A percentile compares a stretch with the other conserved stretches of the same genome.
Conservation (phyloP, 1,284 basidiomycete genomes). For the Cutaneotrichosporon cavernicola region DNA sequence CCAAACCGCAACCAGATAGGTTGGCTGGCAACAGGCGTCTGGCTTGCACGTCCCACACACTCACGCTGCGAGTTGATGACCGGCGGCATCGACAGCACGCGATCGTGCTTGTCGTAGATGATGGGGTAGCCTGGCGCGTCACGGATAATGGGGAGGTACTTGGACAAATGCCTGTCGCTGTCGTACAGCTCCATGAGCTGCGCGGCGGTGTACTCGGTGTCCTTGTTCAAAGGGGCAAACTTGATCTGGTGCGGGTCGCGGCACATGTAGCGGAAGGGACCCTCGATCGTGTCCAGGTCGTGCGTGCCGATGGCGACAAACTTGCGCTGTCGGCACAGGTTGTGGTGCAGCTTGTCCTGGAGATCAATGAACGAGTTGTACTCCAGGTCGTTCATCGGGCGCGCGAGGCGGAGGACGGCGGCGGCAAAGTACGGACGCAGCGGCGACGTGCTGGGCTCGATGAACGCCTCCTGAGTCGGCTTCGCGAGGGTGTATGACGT, state of each 20-base stretch:
- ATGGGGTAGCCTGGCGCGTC: slow-evolving; percentile 96
- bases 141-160: slow-evolving; percentile 88
- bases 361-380: slow-evolving; percentile 98
- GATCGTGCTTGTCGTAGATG: slow-evolving; percentile 86
- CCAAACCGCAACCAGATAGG: background rate
- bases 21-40: background rate
- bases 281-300: slow-evolving; percentile 83
- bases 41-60: slow-evolving; percentile 11
- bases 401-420: slow-evolving; percentile 84
- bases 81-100: slow-evolving; percentile 93
- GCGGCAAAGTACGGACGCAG: slow-evolving; percentile 90
- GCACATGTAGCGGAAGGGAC: slow-evolving; percentile 93
- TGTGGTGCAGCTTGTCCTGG: slow-evolving; percentile 97
- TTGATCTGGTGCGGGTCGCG: slow-evolving; percentile 83
- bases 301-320: slow-evolving; percentile 98
- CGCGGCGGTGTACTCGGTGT: slow-evolving; percentile 70
- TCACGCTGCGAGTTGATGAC: slow-evolving; percentile 90
- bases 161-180: slow-evolving; percentile 86
- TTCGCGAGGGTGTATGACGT: slow-evolving; percentile 71
- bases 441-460: slow-evolving; percentile 70
- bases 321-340: slow-evolving; percentile 84
- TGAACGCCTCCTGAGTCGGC: slow-evolving; percentile 67
- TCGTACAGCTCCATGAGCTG: slow-evolving; percentile 89
- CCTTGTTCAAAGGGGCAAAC: slow-evolving; percentile 80
- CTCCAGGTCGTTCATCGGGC: slow-evolving; percentile 75